Evolutionary conservation across 768 basidiomycete species (phyloP).

Genomic region (Boletus subcaerulescens): DNA sequence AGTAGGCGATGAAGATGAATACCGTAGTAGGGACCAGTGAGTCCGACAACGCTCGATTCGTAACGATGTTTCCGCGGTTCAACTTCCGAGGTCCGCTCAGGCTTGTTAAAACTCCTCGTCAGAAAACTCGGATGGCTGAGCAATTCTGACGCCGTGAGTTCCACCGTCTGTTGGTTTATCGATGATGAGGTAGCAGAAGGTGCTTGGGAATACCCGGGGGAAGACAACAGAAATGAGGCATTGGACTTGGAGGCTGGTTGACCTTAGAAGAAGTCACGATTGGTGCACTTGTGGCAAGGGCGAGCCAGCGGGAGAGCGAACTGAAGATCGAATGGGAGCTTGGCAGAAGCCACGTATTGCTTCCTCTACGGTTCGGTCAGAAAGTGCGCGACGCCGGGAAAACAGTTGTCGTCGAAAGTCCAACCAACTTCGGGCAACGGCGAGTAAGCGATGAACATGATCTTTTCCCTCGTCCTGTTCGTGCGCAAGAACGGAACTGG

Average conservation of each 20-base stretch:
- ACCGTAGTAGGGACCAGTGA: constrained; percentile 5
- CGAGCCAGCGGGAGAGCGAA: neutral
- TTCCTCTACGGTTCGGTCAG: neutral
- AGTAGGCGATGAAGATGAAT: constrained; percentile 3
- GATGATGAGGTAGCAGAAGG: neutral
- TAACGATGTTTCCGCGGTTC: neutral
- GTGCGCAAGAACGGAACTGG: neutral
- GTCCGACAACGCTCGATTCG: constrained; percentile 1
- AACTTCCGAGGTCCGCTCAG: constrained; percentile 14
- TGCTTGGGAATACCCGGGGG: neutral
- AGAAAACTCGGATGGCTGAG: neutral
- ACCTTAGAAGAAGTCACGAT: too few species aligned
- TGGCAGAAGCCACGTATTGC: constrained; percentile 9
- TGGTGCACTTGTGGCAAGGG: neutral
- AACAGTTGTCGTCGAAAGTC: neutral
- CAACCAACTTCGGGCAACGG: constrained; percentile 5
- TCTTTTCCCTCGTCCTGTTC: neutral
- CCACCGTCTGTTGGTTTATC: neutral
- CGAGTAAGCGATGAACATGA: too few species aligned
- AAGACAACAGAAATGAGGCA: neutral
- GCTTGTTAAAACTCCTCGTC: neutral
- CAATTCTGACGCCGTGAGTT: neutral
- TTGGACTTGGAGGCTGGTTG: neutral
- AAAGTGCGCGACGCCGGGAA: neutral
- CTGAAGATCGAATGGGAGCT: constrained; percentile 2